These are phyloP conservation scores for Termitomyces sp. DNA, from an alignment of 768 basidiomycete genomes.

Conservation along the genomic window DNA sequence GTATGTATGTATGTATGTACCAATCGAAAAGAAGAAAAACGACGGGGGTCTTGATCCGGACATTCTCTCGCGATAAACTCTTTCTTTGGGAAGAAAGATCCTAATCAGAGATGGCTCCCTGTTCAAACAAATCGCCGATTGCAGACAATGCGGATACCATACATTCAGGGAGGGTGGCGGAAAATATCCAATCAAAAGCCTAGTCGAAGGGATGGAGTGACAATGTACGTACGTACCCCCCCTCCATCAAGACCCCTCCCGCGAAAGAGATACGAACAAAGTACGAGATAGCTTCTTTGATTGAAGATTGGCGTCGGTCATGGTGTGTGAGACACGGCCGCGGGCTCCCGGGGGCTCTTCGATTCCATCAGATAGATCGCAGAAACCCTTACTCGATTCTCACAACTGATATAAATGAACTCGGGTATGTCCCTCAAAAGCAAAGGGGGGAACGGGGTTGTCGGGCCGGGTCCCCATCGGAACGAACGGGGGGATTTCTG, in stretches of 20 bases:
- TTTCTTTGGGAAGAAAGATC: neutral
- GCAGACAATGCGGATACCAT: neutral
- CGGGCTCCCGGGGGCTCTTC: no score
- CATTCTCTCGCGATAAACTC: neutral
- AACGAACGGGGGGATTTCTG: neutral
- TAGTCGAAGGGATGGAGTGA: neutral
- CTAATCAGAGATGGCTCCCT: neutral
- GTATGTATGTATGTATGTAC: no score
- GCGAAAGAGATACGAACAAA: no score
- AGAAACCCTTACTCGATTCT: neutral
- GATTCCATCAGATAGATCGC: no score
- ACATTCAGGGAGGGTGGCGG: neutral
- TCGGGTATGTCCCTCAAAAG: no score
- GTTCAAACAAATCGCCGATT: neutral
- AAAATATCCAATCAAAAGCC: neutral
- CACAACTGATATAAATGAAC: no score
- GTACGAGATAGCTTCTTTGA: neutral
- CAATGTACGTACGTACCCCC: no score
- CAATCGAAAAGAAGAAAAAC: no score
- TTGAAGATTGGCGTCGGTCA: neutral
- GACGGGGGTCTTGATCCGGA: neutral
- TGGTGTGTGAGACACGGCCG: neutral
- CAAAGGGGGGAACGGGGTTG: no score
- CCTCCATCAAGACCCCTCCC: no score
- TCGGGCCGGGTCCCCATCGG: neutral